A percentile compares a stretch with the other conserved stretches of the same genome.
Conservation (phyloP, 106 monocot species). For the Agapanthus africanus region DNA sequence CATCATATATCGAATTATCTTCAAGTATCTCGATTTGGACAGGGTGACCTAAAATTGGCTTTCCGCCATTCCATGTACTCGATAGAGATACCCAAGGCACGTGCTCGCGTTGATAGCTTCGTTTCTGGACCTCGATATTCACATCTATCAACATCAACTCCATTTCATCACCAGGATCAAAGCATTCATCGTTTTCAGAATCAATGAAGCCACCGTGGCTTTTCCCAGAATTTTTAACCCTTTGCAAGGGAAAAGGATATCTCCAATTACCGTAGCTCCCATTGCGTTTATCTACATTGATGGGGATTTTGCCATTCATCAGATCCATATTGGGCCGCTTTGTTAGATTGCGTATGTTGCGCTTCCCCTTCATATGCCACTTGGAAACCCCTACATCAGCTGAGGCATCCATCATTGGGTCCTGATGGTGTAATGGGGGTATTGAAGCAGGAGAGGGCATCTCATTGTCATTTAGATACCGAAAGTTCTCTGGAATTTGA, state of each 20-base stretch:
- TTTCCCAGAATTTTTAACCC: no score
- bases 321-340: conserved; percentile 40
- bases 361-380: conserved; percentile 91
- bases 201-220: conserved; percentile 10
- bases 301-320: no score
- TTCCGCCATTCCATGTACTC: conserved; percentile 81
- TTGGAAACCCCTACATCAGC: no score
- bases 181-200: conserved; percentile 8
- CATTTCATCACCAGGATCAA: conserved; percentile 4
- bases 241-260: background rate
- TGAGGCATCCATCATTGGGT: conserved; percentile 18
- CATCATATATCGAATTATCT: conserved; percentile 39
- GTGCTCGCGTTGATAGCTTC: conserved; percentile 78
- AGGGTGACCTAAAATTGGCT: conserved; percentile 91
- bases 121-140: conserved; percentile 62
- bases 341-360: conserved; percentile 52
- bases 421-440: conserved; percentile 16
- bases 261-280: background rate
- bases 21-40: conserved; percentile 73
- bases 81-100: conserved; percentile 95
- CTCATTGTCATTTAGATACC: conserved; percentile 14
- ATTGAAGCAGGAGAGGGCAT: conserved; percentile 15
- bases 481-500: conserved; percentile 15
- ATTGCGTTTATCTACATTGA: background rate
- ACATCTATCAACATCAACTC: conserved; percentile 55